Percentiles rank a stretch among this genome's conserved stretches.
Evolutionary conservation across 140 eudicot species (phyloP).

Genomic region (Cichorium intybus): DNA sequence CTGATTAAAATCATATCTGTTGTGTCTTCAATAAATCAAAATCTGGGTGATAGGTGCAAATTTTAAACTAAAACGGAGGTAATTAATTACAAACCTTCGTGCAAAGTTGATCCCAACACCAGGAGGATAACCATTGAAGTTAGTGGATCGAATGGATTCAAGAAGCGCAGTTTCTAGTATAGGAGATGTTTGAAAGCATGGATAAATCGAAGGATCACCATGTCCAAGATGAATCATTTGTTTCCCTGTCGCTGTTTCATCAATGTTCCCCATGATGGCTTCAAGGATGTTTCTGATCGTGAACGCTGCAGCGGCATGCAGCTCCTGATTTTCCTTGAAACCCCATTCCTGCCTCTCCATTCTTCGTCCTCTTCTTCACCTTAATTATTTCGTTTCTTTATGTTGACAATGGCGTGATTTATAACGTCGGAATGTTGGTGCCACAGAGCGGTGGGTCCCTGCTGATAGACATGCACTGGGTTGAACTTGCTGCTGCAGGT

Average conservation of each 20-base stretch:
- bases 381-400: background rate
- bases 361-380: background rate
- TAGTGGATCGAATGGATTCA: constrained; percentile 43
- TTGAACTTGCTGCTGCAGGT: background rate
- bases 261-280: constrained; percentile 24
- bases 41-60: background rate
- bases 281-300: constrained; percentile 44
- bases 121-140: constrained; percentile 47
- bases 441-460: background rate
- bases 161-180: constrained; percentile 48
- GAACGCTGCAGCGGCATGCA: constrained; percentile 32
- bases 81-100: constrained; percentile 44
- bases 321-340: constrained; percentile 37
- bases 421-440: background rate
- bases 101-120: constrained; percentile 41
- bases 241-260: constrained; percentile 13
- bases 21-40: too few species aligned
- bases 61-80: background rate
- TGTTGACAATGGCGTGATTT: background rate
- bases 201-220: constrained; percentile 66
- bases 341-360: constrained; percentile 38
- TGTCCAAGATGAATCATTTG: constrained; percentile 46
- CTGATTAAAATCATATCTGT: too few species aligned
- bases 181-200: constrained; percentile 43
- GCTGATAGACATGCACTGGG: background rate